Evolutionary conservation across 345 rosid genomes (phyloP), one percentile per base, ranked within the genome.

Genomic region (Aquilaria yunnanensis): DNA sequence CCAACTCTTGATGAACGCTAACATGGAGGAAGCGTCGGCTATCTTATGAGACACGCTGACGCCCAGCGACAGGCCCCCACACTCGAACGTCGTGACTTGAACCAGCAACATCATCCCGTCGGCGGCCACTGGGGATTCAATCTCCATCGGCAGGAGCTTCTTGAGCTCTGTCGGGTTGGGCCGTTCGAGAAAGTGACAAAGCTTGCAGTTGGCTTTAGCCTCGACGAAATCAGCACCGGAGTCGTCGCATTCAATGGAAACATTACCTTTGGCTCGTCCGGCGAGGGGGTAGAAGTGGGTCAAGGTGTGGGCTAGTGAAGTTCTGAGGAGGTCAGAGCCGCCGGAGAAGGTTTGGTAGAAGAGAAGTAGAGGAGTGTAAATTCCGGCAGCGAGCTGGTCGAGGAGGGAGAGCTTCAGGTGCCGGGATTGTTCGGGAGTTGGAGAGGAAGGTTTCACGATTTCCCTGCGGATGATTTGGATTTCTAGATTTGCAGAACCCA

Each of bases 341-440:
- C 23, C 23, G 23, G 23, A 23, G 23, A 23, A 23, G 23, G 23
- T 23, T 23, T 23, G 57, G 58, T 70, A 66, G 71, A 72, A 72
- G 65, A 72, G 47, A 31, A 72, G 9, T 54, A 66, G 14, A 41
- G 75, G 75, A 67, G 23, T 63, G 53, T 50, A 63, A n/a, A 23
- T 1, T 29, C 57, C 0, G 12, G 16, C 3, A 16, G 45, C 1
- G 41, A 62, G 1, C 53, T 63, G 66, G 30, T 63, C 66, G 5
- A 63, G 58, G 33, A 16, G 53, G 14, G 58, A 63, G 1, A 63
- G 59, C 43, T 63, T 57, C 34, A 51, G 45, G 14, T 32, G 2
- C 51, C 67, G 75, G 49, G 74, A 76, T 43, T 74, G 61, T 13
- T 37, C 34, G 16, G 76, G 76, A 13, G 74, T 74, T 14, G 74